A percentile compares a stretch with the other conserved stretches of the same genome.
These are phyloP conservation scores for Cyathus striatus DNA, from an alignment of 768 basidiomycete species.

Conservation along the genomic window DNA sequence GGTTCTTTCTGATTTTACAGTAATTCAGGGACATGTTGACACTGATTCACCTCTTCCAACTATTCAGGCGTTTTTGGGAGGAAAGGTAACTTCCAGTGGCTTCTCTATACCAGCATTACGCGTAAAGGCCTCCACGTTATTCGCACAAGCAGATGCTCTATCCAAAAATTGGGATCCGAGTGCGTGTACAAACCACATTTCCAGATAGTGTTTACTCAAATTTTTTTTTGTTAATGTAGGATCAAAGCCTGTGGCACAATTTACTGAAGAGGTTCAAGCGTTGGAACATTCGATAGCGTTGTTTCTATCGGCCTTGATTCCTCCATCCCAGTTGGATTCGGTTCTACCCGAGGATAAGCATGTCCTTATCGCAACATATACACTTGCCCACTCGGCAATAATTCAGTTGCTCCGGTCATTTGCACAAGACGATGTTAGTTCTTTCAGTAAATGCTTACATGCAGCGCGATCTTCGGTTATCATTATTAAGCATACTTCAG, in stretches of 20 bases:
- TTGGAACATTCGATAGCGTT: constrained; percentile 62
- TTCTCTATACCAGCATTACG: constrained; percentile 64
- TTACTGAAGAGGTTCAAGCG: constrained; percentile 53
- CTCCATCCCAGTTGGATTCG: constrained; percentile 58
- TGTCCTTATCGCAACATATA: constrained; percentile 55
- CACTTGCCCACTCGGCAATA: constrained; percentile 59
- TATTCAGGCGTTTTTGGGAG: constrained; percentile 57
- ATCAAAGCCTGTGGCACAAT: constrained; percentile 38
- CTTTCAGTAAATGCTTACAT: constrained; percentile 62
- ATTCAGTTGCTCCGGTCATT: constrained; percentile 63
- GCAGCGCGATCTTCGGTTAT: constrained; percentile 58
- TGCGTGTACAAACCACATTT: constrained; percentile 23
- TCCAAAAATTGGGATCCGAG: constrained; percentile 58
- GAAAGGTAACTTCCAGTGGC: constrained; percentile 47
- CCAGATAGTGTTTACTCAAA: constrained; percentile 6
- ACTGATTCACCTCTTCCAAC: constrained; percentile 50
- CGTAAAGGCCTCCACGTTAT: constrained; percentile 73
- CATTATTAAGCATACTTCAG: constrained; percentile 57
- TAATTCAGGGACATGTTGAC: constrained; percentile 52
- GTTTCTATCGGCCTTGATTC: constrained; percentile 60
- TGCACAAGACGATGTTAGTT: constrained; percentile 50
- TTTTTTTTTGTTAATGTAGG: constrained; percentile 18
- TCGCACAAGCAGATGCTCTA: constrained; percentile 60
- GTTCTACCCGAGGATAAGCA: constrained; percentile 54
- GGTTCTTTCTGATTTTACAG: constrained; percentile 6